phyloP scores from a whole-genome alignment of 208 protist species.

The Leishmania arabica region DNA sequence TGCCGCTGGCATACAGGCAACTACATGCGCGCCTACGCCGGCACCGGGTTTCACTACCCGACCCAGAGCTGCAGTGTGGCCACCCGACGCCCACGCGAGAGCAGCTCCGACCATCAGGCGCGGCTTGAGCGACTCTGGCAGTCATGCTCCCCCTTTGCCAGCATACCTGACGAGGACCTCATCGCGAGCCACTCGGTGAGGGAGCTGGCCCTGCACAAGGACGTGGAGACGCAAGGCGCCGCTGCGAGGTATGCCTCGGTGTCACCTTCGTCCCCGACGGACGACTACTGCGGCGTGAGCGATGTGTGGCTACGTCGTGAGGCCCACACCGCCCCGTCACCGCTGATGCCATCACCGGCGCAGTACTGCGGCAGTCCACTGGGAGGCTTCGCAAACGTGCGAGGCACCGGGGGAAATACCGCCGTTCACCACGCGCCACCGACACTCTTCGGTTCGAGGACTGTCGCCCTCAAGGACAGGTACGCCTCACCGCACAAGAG shows the following conservation, averaged over 20 bases:
- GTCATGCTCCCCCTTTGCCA: slow-evolving; percentile 13
- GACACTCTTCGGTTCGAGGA: slow-evolving; percentile 11
- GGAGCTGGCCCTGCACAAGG: slow-evolving; percentile 32
- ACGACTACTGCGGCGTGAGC: slow-evolving; percentile 22
- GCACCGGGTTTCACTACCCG: slow-evolving; percentile 29
- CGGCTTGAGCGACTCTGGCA: slow-evolving; percentile 31
- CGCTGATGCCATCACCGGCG: slow-evolving; percentile 39
- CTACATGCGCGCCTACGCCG: slow-evolving; percentile 30
- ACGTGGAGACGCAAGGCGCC: background rate
- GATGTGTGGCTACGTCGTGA: slow-evolving; percentile 28
- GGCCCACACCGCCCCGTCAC: slow-evolving; percentile 35
- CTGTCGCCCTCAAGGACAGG: slow-evolving; percentile 17
- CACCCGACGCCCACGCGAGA: slow-evolving; percentile 23
- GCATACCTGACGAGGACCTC: slow-evolving; percentile 39
- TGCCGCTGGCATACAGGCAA: slow-evolving; percentile 29
- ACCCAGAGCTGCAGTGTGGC: slow-evolving; percentile 37
- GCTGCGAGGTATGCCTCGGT: background rate
- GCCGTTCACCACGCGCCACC: slow-evolving; percentile 23
- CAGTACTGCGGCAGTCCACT: slow-evolving; percentile 31
- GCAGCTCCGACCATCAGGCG: slow-evolving; percentile 12
- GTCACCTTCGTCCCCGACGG: background rate
- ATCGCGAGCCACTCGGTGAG: slow-evolving; percentile 26
- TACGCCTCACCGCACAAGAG: slow-evolving; percentile 1
- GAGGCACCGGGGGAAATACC: background rate
- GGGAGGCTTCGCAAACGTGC: slow-evolving; percentile 38